A percentile compares a stretch with the other conserved stretches of the same genome.
Conservation (phyloP, 1,139 yeast species). For the Trichomonascaceae sp. region DNA sequence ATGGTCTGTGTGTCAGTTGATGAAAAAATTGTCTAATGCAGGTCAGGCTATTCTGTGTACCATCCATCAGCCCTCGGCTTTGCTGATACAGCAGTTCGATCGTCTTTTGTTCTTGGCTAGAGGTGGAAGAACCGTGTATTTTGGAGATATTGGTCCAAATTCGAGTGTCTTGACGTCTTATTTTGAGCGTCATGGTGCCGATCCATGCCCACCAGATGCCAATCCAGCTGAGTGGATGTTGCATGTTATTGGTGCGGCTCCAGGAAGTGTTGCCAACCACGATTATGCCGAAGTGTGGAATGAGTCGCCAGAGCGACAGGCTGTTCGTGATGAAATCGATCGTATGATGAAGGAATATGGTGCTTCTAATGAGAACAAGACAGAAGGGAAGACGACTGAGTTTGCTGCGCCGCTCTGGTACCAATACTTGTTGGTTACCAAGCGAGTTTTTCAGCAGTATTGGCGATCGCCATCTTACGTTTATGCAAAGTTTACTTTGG, state of each 20-base stretch:
- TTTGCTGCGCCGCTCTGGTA: slow-evolving; percentile 27
- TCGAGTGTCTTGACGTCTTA: slow-evolving; percentile 47
- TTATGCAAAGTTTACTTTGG: slow-evolving; percentile 40
- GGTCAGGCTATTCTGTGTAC: slow-evolving; percentile 56
- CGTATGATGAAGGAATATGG: slow-evolving; percentile 28
- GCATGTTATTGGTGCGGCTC: slow-evolving; percentile 62
- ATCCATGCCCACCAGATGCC: slow-evolving; percentile 42
- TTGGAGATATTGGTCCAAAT: slow-evolving; percentile 57
- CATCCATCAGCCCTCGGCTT: slow-evolving; percentile 55
- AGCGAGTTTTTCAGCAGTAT: slow-evolving; percentile 35
- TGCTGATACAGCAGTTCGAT: slow-evolving; percentile 48
- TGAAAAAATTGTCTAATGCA: slow-evolving; percentile 46
- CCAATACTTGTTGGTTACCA: slow-evolving; percentile 36
- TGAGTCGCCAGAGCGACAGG: slow-evolving; percentile 35
- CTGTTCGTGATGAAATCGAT: slow-evolving; percentile 35
- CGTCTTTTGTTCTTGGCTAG: slow-evolving; percentile 43
- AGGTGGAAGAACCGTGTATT: slow-evolving; percentile 62
- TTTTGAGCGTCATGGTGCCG: slow-evolving; percentile 51
- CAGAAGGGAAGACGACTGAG: slow-evolving; percentile 14
- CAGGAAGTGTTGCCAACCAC: slow-evolving; percentile 45
- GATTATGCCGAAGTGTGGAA: slow-evolving; percentile 43
- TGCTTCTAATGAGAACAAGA: slow-evolving; percentile 16
- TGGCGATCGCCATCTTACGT: slow-evolving; percentile 44
- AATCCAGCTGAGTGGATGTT: slow-evolving; percentile 66
- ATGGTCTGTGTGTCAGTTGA: slow-evolving; percentile 49